Conservation (phyloP, 2,329 filamentous ascomycete species). For the Claviceps capensis region DNA sequence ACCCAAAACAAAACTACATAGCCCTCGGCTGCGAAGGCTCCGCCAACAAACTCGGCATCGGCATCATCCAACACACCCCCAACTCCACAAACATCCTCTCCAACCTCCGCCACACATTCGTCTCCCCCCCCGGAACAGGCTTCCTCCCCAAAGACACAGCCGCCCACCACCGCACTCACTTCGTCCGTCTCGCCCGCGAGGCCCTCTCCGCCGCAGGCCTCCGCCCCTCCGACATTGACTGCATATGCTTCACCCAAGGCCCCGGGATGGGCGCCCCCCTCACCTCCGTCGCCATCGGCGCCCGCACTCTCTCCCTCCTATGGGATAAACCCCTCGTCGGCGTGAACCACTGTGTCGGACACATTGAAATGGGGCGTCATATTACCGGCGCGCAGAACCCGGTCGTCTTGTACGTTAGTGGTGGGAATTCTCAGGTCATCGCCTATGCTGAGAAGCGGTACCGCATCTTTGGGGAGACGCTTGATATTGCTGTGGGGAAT, state of each 20-base stretch:
- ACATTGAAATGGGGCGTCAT: conserved; percentile 94
- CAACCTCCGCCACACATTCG: conserved; percentile 89
- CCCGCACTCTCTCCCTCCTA: conserved; percentile 65
- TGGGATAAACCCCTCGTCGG: conserved; percentile 85
- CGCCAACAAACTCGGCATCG: conserved; percentile 94
- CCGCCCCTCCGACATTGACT: conserved; percentile 59
- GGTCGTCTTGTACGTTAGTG: conserved; percentile 88
- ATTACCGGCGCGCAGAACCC: conserved; percentile 87
- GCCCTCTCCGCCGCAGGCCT: conserved; percentile 57
- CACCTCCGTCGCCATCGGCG: conserved; percentile 72
- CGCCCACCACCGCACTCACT: conserved; percentile 75
- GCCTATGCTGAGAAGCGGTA: conserved; percentile 91
- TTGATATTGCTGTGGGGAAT: conserved; percentile 96
- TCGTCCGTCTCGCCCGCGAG: conserved; percentile 65
- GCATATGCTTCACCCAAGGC: conserved; percentile 89
- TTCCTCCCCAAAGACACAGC: conserved; percentile 97
- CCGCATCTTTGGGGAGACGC: conserved; percentile 92
- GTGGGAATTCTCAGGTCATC: conserved; percentile 96
- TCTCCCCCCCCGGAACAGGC: conserved; percentile 80
- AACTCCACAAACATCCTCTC: conserved; percentile 56
- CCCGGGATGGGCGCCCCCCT: conserved; percentile 95
- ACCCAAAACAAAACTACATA: conserved; percentile 25
- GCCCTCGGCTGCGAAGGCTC: conserved; percentile 67
- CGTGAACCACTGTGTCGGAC: conserved; percentile 95
- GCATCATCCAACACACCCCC: conserved; percentile 68